Evolutionary conservation across 306 rosid species (phyloP).

Genomic region (Citrullus amarus): DNA sequence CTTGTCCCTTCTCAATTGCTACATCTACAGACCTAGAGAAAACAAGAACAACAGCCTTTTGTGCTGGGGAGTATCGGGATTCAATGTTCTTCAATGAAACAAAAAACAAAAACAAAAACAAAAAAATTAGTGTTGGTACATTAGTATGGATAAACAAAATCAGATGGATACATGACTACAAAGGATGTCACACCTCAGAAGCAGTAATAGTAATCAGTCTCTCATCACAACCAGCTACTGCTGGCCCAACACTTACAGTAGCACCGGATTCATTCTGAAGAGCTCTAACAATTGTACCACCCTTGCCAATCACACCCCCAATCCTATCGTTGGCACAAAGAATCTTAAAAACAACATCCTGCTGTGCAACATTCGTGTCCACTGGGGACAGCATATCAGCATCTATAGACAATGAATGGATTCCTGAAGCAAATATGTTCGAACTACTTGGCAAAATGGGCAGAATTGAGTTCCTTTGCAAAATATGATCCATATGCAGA

Average conservation of each 20-base stretch:
- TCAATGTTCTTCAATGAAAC: slow-evolving; percentile 50
- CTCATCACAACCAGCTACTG: slow-evolving; percentile 64
- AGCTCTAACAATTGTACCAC: slow-evolving; percentile 65
- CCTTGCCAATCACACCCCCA: slow-evolving; percentile 95
- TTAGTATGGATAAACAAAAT: slow-evolving; percentile 4
- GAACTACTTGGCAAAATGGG: slow-evolving; percentile 44
- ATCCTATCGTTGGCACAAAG: slow-evolving; percentile 71
- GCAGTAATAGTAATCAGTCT: slow-evolving; percentile 65
- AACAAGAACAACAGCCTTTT: slow-evolving; percentile 76
- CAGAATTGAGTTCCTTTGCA: slow-evolving; percentile 33
- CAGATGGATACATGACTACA: not conserved
- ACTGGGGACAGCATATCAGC: slow-evolving; percentile 39
- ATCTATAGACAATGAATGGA: slow-evolving; percentile 43
- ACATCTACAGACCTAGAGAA: slow-evolving; percentile 67
- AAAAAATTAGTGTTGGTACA: not conserved
- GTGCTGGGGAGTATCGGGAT: slow-evolving; percentile 82
- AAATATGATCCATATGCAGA: slow-evolving; percentile 35
- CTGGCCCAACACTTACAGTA: slow-evolving; percentile 50
- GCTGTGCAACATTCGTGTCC: slow-evolving; percentile 33
- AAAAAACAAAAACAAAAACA: not conserved
- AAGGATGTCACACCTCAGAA: slow-evolving; percentile 54
- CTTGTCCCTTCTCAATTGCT: slow-evolving; percentile 57
- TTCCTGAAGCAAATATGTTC: slow-evolving; percentile 42
- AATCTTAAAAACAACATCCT: slow-evolving; percentile 65
- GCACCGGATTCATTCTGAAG: slow-evolving; percentile 95